phyloP scores from a whole-genome alignment of 495 filamentous ascomycete genomes.

The Hypoxylon lenormandii region DNA sequence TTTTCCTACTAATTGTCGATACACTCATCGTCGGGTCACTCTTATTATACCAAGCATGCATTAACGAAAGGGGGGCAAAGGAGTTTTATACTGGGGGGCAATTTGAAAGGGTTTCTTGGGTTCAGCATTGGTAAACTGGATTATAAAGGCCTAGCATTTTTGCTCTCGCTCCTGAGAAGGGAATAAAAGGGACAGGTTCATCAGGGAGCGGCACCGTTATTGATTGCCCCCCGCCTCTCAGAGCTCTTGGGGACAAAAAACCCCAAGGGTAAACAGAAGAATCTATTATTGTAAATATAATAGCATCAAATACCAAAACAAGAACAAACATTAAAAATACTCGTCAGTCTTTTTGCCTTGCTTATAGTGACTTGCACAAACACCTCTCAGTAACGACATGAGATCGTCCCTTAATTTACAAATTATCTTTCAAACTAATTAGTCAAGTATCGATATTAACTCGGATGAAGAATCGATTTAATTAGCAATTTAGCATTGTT shows the following conservation, averaged over 20 bases:
- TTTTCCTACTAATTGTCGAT: conserved; percentile 35
- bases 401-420: no score
- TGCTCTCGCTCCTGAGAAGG: conserved; percentile 23
- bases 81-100: conserved; percentile 37
- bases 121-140: conserved; percentile 43
- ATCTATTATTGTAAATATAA: conserved; percentile 34
- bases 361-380: conserved; percentile 17
- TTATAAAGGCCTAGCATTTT: conserved; percentile 38
- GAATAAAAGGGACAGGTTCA: conserved; percentile 40
- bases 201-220: conserved; percentile 45
- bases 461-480: conserved; percentile 18
- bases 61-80: conserved; percentile 30
- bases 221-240: conserved; percentile 48
- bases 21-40: conserved; percentile 42
- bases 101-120: conserved; percentile 13
- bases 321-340: conserved; percentile 31
- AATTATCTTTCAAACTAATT: conserved; percentile 25
- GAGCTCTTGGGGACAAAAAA: conserved; percentile 41
- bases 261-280: conserved; percentile 25
- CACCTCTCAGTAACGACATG: neutral
- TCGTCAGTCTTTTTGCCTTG: conserved; percentile 1
- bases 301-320: conserved; percentile 26
- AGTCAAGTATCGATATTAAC: conserved; percentile 21
- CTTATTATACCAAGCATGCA: conserved; percentile 54
- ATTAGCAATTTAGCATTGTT: conserved; percentile 31